Evolutionary conservation across 768 basidiomycete genomes (phyloP).

Genomic region (Serpula lacrymans): DNA sequence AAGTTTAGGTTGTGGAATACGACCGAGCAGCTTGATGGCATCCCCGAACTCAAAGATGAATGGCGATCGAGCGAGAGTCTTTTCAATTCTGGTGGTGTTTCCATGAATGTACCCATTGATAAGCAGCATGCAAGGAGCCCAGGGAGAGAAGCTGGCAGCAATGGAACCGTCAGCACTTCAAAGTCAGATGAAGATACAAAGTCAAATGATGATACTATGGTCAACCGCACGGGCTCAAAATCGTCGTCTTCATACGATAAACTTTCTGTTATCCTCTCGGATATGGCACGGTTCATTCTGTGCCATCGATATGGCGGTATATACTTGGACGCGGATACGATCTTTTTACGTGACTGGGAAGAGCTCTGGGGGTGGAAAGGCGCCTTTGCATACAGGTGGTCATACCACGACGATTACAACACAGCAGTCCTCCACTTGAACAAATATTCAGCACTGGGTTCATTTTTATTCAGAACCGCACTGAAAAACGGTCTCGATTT

Average conservation of each 20-base stretch:
- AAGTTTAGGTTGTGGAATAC: constrained; percentile 97
- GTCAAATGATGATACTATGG: constrained; percentile 6
- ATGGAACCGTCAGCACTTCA: constrained; percentile 18
- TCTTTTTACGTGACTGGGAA: constrained; percentile 94
- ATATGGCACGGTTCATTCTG: constrained; percentile 95
- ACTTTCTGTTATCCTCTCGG: constrained; percentile 87
- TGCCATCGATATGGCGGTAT: constrained; percentile 93
- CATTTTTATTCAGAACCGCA: constrained; percentile 89
- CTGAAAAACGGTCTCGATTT: constrained; percentile 90
- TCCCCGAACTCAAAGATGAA: constrained; percentile 83
- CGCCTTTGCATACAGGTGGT: constrained; percentile 95
- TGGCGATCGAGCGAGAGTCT: constrained; percentile 76
- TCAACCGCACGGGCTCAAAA: constrained; percentile 53
- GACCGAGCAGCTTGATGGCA: constrained; percentile 87
- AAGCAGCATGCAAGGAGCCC: constrained; percentile 19
- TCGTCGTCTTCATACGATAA: constrained; percentile 67
- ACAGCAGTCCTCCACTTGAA: constrained; percentile 90
- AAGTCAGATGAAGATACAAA: too few species aligned
- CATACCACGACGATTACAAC: constrained; percentile 88
- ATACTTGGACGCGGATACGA: constrained; percentile 91
- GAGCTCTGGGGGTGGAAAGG: constrained; percentile 95
- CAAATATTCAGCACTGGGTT: constrained; percentile 83
- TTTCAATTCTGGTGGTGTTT: constrained; percentile 85
- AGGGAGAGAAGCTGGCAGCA: constrained; percentile 30
- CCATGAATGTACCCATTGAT: constrained; percentile 52